Evolutionary conservation across 805 yeast species (phyloP).

Genomic region (Grigorovia jiainica): DNA sequence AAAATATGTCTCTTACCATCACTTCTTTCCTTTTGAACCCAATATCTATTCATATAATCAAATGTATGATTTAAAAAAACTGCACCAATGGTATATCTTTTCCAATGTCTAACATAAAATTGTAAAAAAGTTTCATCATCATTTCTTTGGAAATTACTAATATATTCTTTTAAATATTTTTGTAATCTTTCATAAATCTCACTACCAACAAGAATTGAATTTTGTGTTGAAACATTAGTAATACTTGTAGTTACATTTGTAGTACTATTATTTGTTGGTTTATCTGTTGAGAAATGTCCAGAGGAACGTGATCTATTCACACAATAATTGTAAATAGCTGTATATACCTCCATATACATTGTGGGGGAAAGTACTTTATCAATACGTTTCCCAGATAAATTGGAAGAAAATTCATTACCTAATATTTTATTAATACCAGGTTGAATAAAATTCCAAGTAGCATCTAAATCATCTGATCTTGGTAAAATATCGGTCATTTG

Average conservation of each 20-base stretch:
- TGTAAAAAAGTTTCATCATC: slow-evolving; percentile 62
- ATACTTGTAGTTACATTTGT: neutral
- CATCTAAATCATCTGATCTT: slow-evolving; percentile 49
- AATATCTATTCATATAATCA: slow-evolving; percentile 91
- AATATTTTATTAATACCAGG: slow-evolving; percentile 65
- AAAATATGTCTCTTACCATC: slow-evolving; percentile 85
- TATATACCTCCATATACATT: slow-evolving; percentile 83
- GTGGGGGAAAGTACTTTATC: slow-evolving; percentile 56
- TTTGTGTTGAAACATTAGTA: slow-evolving; percentile 18
- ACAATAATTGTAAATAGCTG: slow-evolving; percentile 89
- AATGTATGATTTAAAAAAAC: slow-evolving; percentile 85
- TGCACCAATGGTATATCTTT: slow-evolving; percentile 83
- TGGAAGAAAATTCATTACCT: slow-evolving; percentile 40
- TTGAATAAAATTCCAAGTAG: slow-evolving; percentile 71
- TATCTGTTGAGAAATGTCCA: slow-evolving; percentile 33
- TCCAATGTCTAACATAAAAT: slow-evolving; percentile 83
- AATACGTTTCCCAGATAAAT: slow-evolving; percentile 30
- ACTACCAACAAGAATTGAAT: slow-evolving; percentile 64
- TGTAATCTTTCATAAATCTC: slow-evolving; percentile 73
- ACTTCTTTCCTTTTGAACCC: slow-evolving; percentile 94
- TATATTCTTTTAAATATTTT: slow-evolving; percentile 53
- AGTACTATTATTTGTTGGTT: slow-evolving; percentile 13
- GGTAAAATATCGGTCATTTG: slow-evolving; percentile 35
- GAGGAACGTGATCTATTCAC: slow-evolving; percentile 58
- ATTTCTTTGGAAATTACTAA: slow-evolving; percentile 39